Conservation (phyloP, 371 early-diverging fungal genomes). For the Lichtheimia corymbifera region DNA sequence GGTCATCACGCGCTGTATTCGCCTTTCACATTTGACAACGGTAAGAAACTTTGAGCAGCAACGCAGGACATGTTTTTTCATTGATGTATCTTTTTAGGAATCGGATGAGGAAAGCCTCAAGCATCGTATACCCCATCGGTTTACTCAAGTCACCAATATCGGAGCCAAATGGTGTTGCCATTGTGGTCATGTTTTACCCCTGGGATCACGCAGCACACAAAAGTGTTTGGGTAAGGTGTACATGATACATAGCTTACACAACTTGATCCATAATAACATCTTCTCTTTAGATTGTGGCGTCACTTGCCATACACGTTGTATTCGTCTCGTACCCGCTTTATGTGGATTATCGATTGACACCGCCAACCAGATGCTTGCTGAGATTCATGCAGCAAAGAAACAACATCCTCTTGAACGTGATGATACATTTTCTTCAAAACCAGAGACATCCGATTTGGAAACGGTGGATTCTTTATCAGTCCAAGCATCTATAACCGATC, state of each 20-base stretch:
- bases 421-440: too few relatives aligned
- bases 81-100: not conserved
- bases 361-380: slow-evolving; percentile 80
- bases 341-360: slow-evolving; percentile 90
- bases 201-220: slow-evolving; percentile 74
- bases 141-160: slow-evolving; percentile 73
- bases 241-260: not conserved
- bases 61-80: not conserved
- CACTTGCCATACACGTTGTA: slow-evolving; percentile 85
- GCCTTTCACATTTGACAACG: slow-evolving; percentile 2
- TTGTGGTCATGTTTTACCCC: slow-evolving; percentile 92
- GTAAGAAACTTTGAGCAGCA: not conserved
- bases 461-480: slow-evolving; percentile 11
- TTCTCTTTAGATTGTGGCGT: slow-evolving; percentile 68
- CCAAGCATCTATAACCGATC: slow-evolving; percentile 1
- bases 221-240: slow-evolving; percentile 44
- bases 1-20: slow-evolving; percentile 64
- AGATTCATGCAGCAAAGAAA: slow-evolving; percentile 68
- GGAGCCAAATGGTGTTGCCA: slow-evolving; percentile 95
- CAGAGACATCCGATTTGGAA: too few relatives aligned
- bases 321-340: slow-evolving; percentile 84
- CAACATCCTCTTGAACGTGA: not conserved
- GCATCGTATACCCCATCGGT: slow-evolving; percentile 94
- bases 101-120: slow-evolving; percentile 36
- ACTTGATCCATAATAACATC: not conserved